Evolutionary conservation across 129 eudicot species (phyloP), one percentile per base, ranked within the genome.

Genomic region (Calendula officinalis): DNA sequence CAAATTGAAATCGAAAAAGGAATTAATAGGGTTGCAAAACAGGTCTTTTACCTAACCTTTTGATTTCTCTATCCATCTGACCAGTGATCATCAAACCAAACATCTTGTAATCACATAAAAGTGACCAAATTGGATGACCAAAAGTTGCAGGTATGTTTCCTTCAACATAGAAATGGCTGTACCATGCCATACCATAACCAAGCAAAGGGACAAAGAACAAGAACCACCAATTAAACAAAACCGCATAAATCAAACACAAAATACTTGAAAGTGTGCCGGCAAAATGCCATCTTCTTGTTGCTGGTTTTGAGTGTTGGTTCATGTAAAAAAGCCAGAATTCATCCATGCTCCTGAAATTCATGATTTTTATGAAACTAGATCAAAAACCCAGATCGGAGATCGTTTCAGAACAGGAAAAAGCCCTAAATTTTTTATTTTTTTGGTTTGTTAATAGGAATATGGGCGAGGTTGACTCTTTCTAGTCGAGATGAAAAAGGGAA

Each of bases 21-120:
- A 7, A 62, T 87, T 83, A 92, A 46, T 78, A 86, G 17, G 75
- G 76, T 63, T 91, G 90, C 66, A 82, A 79, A 7, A 89, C 66
- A 55, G 94, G 96, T 64, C 95, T 81, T 75, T 88, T 92, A 70
- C 99, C 99, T 68, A 92, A 86, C 76, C 96, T 77, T 80, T 94
- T 94, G 86, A 94, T 86, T 71, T 94, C 99, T 60, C 77, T 86
- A 82, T 94, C 97, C 96, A 92, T 85, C 74, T 83, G 87, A 34
- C 99, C 99, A 57, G 99, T 88, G 44, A 94, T 77, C 99, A 94
- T 94, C 48, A 88, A 81, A 2, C 87, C 98, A 75, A 92, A 94
- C 97, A 94, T 94, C 94, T 82, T 94, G 76, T 44, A 86, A 86
- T 94, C 99, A 74, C 97, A 94, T n/a, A 85, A 7, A 1, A 94